Base-by-base conservation (phyloP, 1,139 yeast genomes). In the Kodamaea ohmeri region DNA sequence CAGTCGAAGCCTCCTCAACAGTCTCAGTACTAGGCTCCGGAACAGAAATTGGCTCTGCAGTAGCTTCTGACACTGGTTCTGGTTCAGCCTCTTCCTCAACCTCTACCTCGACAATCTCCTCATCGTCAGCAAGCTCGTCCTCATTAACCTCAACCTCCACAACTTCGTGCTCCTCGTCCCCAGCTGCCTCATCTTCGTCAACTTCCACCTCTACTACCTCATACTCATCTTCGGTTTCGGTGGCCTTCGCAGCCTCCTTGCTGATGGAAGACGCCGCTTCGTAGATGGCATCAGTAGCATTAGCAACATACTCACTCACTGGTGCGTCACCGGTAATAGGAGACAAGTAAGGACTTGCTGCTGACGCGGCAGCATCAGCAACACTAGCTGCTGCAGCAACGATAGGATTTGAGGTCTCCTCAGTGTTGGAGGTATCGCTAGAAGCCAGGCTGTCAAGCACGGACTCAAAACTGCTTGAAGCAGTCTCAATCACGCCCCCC, bases 231-330 rank as follows among this genome's bases (percentile, higher is more conserved):
- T 4, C 20, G 4, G 20, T 20, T 6, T 27, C 30, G 3, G 30
- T 9, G 4, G 30, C 30, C 20, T 16, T 15, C 5, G 30, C 25
- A 27, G n/a, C 27, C 12, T 25, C 36, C 12, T 31, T 19, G 13
- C 26, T 24, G 31, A 14, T 21, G 16, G 40, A 27, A 3, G 29
- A 12, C 5, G 15, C 36, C 4, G 28, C 37, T 12, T 15, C 19
- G 24, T 29, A 29, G 12, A 34, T 38, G 6, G 27, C 32, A 19
- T 37, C 32, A 12, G 38, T 17, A 16, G 33, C 36, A 21, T 26
- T 26, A 20, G 38, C 20, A 9, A 20, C 35, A 13, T 14, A 21
- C 19, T 31, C 34, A 13, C 21, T 31, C 12, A 31, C 34, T 5
- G 34, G 34, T 16, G 24, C 25, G 11, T 15, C 26, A 20, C 14